These are phyloP conservation scores for Kalaharituber pfeilii DNA, from an alignment of 2,329 filamentous ascomycete species.

Conservation along the genomic window DNA sequence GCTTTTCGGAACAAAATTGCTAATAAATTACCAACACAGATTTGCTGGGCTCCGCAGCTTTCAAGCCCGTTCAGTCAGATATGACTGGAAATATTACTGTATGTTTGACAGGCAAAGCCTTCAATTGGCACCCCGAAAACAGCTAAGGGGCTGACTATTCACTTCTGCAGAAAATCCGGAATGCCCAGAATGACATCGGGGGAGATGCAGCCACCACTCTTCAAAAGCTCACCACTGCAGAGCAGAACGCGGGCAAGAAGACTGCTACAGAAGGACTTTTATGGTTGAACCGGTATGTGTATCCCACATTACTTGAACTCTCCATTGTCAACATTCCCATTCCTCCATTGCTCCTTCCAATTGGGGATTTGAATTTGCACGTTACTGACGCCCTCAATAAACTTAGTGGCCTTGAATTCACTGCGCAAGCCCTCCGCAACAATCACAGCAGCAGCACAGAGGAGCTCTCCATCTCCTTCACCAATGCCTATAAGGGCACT, in stretches of 20 bases:
- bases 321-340: too few relatives aligned
- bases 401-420: conserved; percentile 82
- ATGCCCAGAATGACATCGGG: too few relatives aligned
- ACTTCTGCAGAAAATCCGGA: conserved; percentile 64
- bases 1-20: too few relatives aligned
- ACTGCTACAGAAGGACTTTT: conserved; percentile 73
- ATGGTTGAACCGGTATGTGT: conserved; percentile 36
- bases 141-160: neutral
- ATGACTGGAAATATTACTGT: conserved; percentile 86
- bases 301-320: neutral
- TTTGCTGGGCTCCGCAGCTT: conserved; percentile 52
- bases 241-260: conserved; percentile 75
- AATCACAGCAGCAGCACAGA: conserved; percentile 33
- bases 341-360: too few relatives aligned
- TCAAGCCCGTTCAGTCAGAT: conserved; percentile 79
- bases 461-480: conserved; percentile 78
- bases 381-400: too few relatives aligned
- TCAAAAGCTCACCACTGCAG: conserved; percentile 69
- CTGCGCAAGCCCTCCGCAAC: conserved; percentile 60
- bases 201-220: conserved; percentile 63
- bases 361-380: too few relatives aligned
- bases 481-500: conserved; percentile 62
- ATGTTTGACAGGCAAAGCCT: conserved; percentile 9
- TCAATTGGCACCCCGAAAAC: too few relatives aligned
- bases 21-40: too few relatives aligned